Conservation (phyloP, 345 rosid species). For the Rhodamnia argentea region DNA sequence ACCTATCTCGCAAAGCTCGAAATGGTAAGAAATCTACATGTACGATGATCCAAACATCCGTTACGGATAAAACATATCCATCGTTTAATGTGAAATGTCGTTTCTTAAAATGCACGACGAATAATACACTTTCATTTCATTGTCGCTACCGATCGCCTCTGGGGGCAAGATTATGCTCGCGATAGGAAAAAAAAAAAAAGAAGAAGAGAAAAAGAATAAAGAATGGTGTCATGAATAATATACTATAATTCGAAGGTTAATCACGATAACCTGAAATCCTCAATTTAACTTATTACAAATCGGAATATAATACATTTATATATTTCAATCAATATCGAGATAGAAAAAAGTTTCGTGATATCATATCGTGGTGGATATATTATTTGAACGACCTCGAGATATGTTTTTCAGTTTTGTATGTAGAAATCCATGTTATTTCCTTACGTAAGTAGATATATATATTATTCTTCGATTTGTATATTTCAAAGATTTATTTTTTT, state of each 20-base stretch:
- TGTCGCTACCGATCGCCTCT: accelerated
- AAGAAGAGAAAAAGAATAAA: neutral
- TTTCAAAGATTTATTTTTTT: too few species aligned
- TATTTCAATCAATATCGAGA: too few species aligned
- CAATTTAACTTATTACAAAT: neutral
- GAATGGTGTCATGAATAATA: neutral
- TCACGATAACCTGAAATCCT: neutral
- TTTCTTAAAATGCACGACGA: neutral
- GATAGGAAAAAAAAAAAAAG: neutral
- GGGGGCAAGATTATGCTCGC: neutral
- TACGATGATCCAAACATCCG: accelerated
- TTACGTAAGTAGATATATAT: too few species aligned
- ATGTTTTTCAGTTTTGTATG: neutral
- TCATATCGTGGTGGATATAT: neutral
- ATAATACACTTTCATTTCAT: neutral
- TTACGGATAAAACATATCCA: neutral
- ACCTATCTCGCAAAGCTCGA: neutral
- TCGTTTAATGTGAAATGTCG: neutral
- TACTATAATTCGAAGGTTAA: neutral
- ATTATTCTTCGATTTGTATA: too few species aligned
- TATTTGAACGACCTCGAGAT: too few species aligned
- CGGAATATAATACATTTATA: too few species aligned
- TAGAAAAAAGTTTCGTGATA: neutral
- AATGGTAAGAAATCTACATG: neutral
- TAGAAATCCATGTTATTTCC: too few species aligned